These are phyloP conservation scores for Dissophora globulifera DNA, from an alignment of 192 early-diverging fungal genomes.

Conservation along the genomic window DNA sequence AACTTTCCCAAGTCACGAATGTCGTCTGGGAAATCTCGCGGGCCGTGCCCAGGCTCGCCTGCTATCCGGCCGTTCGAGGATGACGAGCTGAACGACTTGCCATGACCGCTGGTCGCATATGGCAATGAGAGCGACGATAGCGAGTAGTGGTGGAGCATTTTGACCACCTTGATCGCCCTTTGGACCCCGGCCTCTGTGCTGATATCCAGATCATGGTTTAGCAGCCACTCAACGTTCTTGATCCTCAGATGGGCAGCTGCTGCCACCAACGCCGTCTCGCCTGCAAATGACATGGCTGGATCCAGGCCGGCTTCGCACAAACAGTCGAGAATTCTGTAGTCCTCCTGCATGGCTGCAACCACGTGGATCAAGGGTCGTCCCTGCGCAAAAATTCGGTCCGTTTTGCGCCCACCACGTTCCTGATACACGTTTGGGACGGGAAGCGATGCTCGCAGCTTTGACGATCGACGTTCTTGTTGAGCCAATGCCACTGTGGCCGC, in stretches of 20 bases:
- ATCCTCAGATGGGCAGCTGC: slow-evolving; percentile 52
- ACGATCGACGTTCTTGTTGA: slow-evolving; percentile 15
- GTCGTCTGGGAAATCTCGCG: slow-evolving; percentile 11
- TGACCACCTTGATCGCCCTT: slow-evolving; percentile 46
- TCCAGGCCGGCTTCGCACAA: slow-evolving; percentile 48
- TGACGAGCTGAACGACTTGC: background rate
- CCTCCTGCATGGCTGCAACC: slow-evolving; percentile 50
- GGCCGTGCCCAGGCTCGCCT: background rate
- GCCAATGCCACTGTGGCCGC: background rate
- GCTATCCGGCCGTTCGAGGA: background rate
- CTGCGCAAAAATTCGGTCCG: slow-evolving; percentile 24
- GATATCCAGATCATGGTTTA: slow-evolving; percentile 45
- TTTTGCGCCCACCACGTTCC: slow-evolving; percentile 17
- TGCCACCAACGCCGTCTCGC: slow-evolving; percentile 48
- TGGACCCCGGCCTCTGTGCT: slow-evolving; percentile 35
- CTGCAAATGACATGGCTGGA: slow-evolving; percentile 37
- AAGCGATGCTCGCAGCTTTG: slow-evolving; percentile 3
- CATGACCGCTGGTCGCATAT: background rate
- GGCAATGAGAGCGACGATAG: slow-evolving; percentile 1
- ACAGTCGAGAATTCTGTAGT: slow-evolving; percentile 42
- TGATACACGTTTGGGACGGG: slow-evolving; percentile 26
- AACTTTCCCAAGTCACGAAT: slow-evolving; percentile 44
- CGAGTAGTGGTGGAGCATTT: slow-evolving; percentile 22
- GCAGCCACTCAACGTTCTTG: slow-evolving; percentile 46
- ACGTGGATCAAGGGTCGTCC: slow-evolving; percentile 49